A percentile compares a stretch with the other conserved stretches of the same genome.
phyloP scores from a whole-genome alignment of 2,329 filamentous ascomycete species.

The Tolypocladium paradoxum region DNA sequence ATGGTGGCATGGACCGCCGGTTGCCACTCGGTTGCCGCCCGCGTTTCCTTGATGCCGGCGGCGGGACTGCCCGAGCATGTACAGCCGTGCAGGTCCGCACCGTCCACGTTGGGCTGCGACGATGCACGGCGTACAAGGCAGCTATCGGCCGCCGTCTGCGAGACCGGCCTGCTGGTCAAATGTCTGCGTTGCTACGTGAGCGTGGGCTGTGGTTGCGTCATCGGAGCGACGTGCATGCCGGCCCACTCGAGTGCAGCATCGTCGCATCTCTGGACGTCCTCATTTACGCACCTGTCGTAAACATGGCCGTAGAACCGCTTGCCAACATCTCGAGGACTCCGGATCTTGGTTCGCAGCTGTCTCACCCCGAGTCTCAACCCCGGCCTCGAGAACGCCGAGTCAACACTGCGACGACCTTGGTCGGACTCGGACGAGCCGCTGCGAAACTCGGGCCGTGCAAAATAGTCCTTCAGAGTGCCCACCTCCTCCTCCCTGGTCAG shows the following conservation, averaged over 20 bases:
- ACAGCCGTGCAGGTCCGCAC: too few species aligned
- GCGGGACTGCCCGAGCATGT: not conserved
- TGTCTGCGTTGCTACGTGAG: not conserved
- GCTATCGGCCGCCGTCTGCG: too few species aligned
- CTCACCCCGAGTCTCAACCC: constrained; percentile 45
- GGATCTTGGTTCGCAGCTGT: constrained; percentile 42
- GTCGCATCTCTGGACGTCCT: not conserved
- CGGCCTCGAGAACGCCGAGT: constrained; percentile 30
- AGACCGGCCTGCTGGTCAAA: not conserved
- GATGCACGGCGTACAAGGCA: not conserved
- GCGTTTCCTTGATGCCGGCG: not conserved
- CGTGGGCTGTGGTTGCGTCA: not conserved
- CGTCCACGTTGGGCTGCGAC: not conserved
- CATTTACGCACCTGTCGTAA: constrained; percentile 21
- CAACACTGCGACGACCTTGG: not conserved
- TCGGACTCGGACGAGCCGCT: not conserved
- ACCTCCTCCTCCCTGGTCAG: constrained; percentile 18
- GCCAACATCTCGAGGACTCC: constrained; percentile 39
- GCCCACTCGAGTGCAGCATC: not conserved
- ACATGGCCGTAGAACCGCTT: constrained; percentile 34
- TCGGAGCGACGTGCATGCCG: not conserved
- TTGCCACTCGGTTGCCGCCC: not conserved
- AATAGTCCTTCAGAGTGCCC: not conserved
- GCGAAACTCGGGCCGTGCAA: not conserved
- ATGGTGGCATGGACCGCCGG: too few species aligned